A percentile compares a stretch with the other conserved stretches of the same genome.
These are phyloP conservation scores for Letharia columbiana DNA, from an alignment of 495 filamentous ascomycete genomes.

Conservation along the genomic window DNA sequence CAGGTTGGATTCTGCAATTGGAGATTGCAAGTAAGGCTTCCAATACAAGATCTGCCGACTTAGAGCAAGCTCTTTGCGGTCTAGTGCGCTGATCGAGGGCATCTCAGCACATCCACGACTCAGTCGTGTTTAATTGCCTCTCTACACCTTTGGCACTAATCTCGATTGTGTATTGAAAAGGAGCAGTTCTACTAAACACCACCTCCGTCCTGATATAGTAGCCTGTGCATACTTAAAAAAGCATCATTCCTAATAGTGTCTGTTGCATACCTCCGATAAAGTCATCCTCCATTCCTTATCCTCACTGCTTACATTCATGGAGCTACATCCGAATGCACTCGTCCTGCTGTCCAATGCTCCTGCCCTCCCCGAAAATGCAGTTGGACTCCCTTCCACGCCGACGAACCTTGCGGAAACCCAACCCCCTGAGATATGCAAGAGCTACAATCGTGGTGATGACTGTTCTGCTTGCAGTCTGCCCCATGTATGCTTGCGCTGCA, in stretches of 20 bases:
- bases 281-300: constrained; percentile 13
- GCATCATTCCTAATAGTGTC: constrained; percentile 12
- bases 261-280: constrained; percentile 20
- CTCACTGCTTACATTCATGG: constrained; percentile 21
- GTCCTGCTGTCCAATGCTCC: constrained; percentile 38
- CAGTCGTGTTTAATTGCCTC: constrained; percentile 24
- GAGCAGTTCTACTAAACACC: not conserved
- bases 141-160: constrained; percentile 12
- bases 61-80: constrained; percentile 5
- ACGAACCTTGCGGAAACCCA: constrained; percentile 17
- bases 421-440: constrained; percentile 6
- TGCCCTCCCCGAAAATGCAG: constrained; percentile 15
- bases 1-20: constrained; percentile 18
- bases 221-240: constrained; percentile 13
- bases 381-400: constrained; percentile 7
- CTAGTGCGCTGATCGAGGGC: constrained; percentile 14
- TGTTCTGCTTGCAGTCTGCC: constrained; percentile 1
- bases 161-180: constrained; percentile 12
- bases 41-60: constrained; percentile 16
- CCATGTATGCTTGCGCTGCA: constrained; percentile 10
- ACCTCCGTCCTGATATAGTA: constrained; percentile 2
- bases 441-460: constrained; percentile 15
- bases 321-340: constrained; percentile 24
- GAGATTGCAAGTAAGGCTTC: constrained; percentile 20
- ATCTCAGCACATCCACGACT: not conserved